A percentile compares a stretch with the other conserved stretches of the same genome.
Evolutionary conservation across 2,329 filamentous ascomycete genomes (phyloP).

Genomic region (Colletotrichum filicis): DNA sequence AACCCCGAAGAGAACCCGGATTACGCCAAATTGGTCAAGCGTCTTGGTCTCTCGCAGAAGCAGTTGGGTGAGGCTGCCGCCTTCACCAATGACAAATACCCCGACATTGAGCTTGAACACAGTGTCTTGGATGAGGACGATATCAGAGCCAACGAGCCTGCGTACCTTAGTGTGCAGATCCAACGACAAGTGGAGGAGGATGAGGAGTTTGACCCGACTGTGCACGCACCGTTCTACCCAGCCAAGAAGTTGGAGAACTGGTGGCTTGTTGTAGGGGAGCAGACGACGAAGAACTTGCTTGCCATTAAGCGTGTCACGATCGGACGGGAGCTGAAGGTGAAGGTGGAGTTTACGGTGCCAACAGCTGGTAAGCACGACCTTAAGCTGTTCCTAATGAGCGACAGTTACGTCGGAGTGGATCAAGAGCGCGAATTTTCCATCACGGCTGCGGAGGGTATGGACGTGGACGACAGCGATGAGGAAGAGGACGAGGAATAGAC

Average conservation of each 20-base stretch:
- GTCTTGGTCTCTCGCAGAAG: conserved; percentile 80
- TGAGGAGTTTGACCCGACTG: conserved; percentile 77
- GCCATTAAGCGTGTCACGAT: conserved; percentile 97
- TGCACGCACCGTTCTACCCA: conserved; percentile 96
- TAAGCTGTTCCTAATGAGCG: conserved; percentile 95
- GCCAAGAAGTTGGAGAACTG: conserved; percentile 94
- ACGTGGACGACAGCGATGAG: conserved; percentile 90
- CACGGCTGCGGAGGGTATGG: conserved; percentile 90
- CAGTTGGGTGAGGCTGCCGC: conserved; percentile 90
- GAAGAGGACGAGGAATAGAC: conserved; percentile 70
- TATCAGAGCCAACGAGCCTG: conserved; percentile 82
- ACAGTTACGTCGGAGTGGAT: conserved; percentile 96
- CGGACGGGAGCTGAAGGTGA: conserved; percentile 78
- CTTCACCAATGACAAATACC: conserved; percentile 97
- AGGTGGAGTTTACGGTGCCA: conserved; percentile 89
- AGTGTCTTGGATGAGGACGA: conserved; percentile 84
- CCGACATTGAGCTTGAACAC: conserved; percentile 92
- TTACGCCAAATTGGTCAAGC: conserved; percentile 80
- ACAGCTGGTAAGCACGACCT: conserved; percentile 85
- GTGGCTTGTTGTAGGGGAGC: conserved; percentile 97
- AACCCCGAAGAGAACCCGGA: conserved; percentile 91
- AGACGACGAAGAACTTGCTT: conserved; percentile 85
- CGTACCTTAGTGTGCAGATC: conserved; percentile 86
- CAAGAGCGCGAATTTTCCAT: conserved; percentile 93
- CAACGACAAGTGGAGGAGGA: conserved; percentile 83